Percentiles rank a stretch among this genome's conserved stretches.
Evolutionary conservation across 805 yeast species (phyloP).

Genomic region (Yarrowia sp.): DNA sequence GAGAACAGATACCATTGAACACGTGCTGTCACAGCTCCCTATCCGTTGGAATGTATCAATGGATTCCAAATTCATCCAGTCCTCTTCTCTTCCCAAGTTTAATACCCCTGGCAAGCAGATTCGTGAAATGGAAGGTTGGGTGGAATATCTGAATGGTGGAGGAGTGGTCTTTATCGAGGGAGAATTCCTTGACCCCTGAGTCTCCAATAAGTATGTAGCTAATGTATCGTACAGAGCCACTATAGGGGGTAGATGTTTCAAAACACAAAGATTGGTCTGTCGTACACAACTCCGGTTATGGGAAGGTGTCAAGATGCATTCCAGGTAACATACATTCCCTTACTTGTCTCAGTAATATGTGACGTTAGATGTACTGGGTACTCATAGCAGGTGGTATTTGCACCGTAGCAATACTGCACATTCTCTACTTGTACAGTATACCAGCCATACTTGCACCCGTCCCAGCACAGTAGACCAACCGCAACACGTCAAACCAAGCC

Average conservation of each 20-base stretch:
- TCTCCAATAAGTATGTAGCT: neutral
- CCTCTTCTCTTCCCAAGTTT: neutral
- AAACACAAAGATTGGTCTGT: neutral
- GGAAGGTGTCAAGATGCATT: too few species aligned
- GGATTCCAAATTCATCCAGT: neutral
- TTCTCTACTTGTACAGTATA: too few species aligned
- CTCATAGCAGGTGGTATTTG: too few species aligned
- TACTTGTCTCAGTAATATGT: too few species aligned
- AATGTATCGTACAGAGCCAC: too few species aligned
- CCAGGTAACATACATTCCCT: too few species aligned
- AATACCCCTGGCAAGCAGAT: neutral
- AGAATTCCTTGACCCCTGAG: neutral
- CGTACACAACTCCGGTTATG: too few species aligned
- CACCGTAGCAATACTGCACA: too few species aligned
- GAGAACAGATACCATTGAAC: neutral
- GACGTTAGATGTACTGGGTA: too few species aligned
- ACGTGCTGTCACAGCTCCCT: neutral
- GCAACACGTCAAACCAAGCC: too few species aligned
- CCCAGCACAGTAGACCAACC: too few species aligned
- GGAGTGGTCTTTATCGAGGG: neutral
- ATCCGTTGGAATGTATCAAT: neutral
- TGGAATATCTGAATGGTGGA: neutral
- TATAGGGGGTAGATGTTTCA: neutral
- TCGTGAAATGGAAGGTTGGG: neutral
- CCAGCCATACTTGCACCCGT: too few species aligned